Conservation (phyloP, 345 rosid species). For the Boechera divaricarpa region DNA sequence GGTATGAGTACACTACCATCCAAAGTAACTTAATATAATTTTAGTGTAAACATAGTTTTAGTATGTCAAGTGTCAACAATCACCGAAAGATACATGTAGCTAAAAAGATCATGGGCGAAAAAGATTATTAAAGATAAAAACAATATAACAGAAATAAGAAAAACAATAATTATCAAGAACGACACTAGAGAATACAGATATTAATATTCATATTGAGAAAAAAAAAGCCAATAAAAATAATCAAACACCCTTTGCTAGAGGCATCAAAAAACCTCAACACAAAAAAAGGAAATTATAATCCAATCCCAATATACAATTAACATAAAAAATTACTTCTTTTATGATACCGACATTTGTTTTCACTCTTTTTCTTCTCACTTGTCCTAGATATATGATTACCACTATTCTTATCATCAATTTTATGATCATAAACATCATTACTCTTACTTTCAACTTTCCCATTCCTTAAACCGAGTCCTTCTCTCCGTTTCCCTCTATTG, state of each 20-base stretch:
- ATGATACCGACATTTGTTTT: constrained; percentile 21
- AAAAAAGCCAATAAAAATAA: not conserved
- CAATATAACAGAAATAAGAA: not conserved
- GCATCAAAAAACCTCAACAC: constrained; percentile 11
- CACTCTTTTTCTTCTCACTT: constrained; percentile 31
- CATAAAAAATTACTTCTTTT: constrained; percentile 20
- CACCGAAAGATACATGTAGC: constrained; percentile 13
- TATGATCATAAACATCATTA: constrained; percentile 14
- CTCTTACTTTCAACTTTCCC: constrained; percentile 31
- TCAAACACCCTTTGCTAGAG: constrained; percentile 24
- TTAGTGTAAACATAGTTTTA: not conserved
- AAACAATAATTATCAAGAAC: not conserved
- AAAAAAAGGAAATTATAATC: constrained; percentile 18
- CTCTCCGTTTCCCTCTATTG: constrained; percentile 23
- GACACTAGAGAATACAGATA: not conserved
- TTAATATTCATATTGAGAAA: not conserved
- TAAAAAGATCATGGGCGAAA: not conserved
- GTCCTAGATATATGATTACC: constrained; percentile 18
- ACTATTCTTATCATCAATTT: constrained; percentile 16
- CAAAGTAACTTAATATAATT: not conserved
- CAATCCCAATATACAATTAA: constrained; percentile 13
- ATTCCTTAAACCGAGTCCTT: constrained; percentile 8
- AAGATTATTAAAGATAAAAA: not conserved
- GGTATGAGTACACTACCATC: not conserved
- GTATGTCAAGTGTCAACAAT: not conserved